A percentile compares a stretch with the other conserved stretches of the same genome.
Evolutionary conservation across 2,329 filamentous ascomycete species (phyloP).

Genomic region (Apiospora hydei): DNA sequence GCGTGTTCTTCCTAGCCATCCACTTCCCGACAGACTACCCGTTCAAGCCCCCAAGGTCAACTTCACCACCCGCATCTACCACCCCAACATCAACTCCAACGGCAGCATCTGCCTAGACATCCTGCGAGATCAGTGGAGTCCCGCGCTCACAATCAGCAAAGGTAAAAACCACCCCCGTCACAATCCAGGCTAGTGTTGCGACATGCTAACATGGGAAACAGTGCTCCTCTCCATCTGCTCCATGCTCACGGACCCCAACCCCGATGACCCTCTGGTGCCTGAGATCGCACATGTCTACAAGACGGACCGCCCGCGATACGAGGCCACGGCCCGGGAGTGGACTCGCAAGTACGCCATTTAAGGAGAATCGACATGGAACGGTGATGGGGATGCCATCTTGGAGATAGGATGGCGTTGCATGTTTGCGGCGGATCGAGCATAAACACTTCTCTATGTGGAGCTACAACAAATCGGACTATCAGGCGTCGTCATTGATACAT

Average conservation of each 20-base stretch:
- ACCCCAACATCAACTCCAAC: constrained; percentile 99
- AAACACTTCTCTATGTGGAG: constrained; percentile 17
- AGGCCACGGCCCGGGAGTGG: constrained; percentile 97
- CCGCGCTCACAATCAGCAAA: constrained; percentile 97
- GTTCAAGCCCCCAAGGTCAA: constrained; percentile 99
- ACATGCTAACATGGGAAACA: constrained; percentile 46
- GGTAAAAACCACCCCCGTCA: constrained; percentile 60
- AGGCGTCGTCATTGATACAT: constrained; percentile 23
- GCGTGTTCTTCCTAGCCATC: constrained; percentile 98
- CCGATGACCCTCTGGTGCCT: constrained; percentile 96
- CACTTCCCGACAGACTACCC: constrained; percentile 99
- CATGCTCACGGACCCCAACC: constrained; percentile 99
- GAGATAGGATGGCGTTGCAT: constrained; percentile 12
- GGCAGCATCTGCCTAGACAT: constrained; percentile 99
- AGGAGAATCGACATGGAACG: constrained; percentile 26
- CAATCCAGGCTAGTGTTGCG: not conserved
- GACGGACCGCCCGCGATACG: constrained; percentile 94
- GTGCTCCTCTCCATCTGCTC: constrained; percentile 99
- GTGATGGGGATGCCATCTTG: not conserved
- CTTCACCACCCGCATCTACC: constrained; percentile 99
- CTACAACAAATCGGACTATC: constrained; percentile 9
- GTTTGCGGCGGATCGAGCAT: constrained; percentile 18
- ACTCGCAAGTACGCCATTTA: constrained; percentile 99
- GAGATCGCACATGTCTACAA: constrained; percentile 99
- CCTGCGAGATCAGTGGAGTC: constrained; percentile 98